A percentile compares a stretch with the other conserved stretches of the same genome.
Evolutionary conservation across 345 rosid genomes (phyloP).

Genomic region (Moricandia arvensis): DNA sequence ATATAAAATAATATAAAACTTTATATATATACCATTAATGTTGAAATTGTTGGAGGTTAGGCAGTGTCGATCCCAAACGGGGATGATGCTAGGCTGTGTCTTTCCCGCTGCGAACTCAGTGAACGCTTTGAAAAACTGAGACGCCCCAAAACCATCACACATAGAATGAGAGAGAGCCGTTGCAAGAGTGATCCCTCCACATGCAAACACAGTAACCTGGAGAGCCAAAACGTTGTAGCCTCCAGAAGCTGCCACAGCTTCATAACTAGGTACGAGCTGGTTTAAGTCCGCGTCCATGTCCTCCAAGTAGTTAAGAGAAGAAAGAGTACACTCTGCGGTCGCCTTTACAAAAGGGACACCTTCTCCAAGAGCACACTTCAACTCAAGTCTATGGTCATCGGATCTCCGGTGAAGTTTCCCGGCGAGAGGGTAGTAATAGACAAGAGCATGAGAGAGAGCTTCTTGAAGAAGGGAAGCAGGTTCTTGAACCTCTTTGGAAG

Average conservation of each 20-base stretch:
- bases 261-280: conserved; percentile 35
- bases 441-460: conserved; percentile 55
- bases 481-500: neutral
- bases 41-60: conserved; percentile 30
- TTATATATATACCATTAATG: neutral
- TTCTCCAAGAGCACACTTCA: conserved; percentile 34
- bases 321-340: conserved; percentile 37
- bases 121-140: conserved; percentile 49
- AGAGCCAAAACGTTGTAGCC: conserved; percentile 30
- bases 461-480: conserved; percentile 42
- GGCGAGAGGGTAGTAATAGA: conserved; percentile 59
- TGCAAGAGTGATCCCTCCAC: conserved; percentile 61
- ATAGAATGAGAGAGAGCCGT: conserved; percentile 57
- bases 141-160: conserved; percentile 61
- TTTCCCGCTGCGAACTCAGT: conserved; percentile 46
- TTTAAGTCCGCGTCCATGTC: conserved; percentile 37
- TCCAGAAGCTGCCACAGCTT: conserved; percentile 18
- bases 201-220: conserved; percentile 51
- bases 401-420: conserved; percentile 50
- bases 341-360: conserved; percentile 62
- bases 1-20: no score
- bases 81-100: conserved; percentile 43
- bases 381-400: conserved; percentile 43
- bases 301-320: conserved; percentile 47
- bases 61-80: conserved; percentile 54